Conservation (phyloP, 371 early-diverging fungal species). For the Rhizopus stolonifer region DNA sequence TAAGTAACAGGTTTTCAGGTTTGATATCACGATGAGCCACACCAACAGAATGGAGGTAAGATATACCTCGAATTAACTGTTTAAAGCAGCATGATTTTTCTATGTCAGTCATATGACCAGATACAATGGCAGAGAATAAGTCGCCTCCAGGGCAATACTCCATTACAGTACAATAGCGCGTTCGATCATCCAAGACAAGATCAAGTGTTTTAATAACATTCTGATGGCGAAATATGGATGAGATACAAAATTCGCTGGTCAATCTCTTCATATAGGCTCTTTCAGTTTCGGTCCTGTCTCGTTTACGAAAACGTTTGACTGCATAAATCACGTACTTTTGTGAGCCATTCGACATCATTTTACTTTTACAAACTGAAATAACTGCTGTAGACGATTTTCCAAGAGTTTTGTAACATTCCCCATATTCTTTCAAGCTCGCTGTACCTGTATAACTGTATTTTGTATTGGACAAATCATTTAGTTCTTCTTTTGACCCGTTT, state of each 20-base stretch:
- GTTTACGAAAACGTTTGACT: slow-evolving; percentile 90
- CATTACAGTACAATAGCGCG: slow-evolving; percentile 93
- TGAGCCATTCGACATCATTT: not conserved
- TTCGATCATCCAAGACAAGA: slow-evolving; percentile 81
- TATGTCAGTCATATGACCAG: slow-evolving; percentile 60
- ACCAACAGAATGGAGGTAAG: slow-evolving; percentile 87
- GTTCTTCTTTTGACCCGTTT: no score
- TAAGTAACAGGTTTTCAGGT: slow-evolving; percentile 89
- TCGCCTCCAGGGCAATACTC: slow-evolving; percentile 82
- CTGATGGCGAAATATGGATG: slow-evolving; percentile 79
- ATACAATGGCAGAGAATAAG: slow-evolving; percentile 66
- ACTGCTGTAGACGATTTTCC: slow-evolving; percentile 88
- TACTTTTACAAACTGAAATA: slow-evolving; percentile 70
- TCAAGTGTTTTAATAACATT: slow-evolving; percentile 92
- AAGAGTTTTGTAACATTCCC: slow-evolving; percentile 72
- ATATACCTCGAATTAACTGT: slow-evolving; percentile 84
- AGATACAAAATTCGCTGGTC: slow-evolving; percentile 89
- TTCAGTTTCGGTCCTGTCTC: slow-evolving; percentile 79
- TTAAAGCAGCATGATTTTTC: slow-evolving; percentile 84
- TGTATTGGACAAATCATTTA: no score
- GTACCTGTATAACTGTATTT: slow-evolving; percentile 14
- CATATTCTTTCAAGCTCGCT: slow-evolving; percentile 58
- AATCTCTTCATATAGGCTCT: slow-evolving; percentile 89
- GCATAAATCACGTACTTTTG: slow-evolving; percentile 68
- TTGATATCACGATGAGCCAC: slow-evolving; percentile 90